A percentile compares a stretch with the other conserved stretches of the same genome.
Conservation (phyloP, 352 stramenopile genomes). For the Phytophthora sp. region DNA sequence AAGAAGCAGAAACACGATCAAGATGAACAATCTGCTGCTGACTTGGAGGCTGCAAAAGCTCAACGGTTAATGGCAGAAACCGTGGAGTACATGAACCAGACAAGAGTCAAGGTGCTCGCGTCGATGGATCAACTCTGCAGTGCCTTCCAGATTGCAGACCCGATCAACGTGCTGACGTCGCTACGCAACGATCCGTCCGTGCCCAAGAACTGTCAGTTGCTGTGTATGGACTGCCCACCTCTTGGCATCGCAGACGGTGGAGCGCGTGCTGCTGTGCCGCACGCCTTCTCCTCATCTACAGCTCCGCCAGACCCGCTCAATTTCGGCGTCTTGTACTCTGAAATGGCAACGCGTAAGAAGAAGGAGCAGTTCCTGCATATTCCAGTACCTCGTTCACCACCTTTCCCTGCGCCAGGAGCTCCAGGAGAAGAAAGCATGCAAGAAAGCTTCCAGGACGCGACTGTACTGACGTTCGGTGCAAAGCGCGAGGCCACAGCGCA, state of each 20-base stretch:
- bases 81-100: constrained; percentile 41
- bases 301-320: constrained; percentile 44
- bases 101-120: constrained; percentile 50
- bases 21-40: constrained; percentile 7
- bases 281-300: constrained; percentile 22
- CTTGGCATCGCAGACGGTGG: constrained; percentile 8
- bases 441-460: constrained; percentile 71
- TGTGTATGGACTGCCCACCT: constrained; percentile 65
- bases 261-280: constrained; percentile 6
- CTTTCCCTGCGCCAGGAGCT: constrained; percentile 18
- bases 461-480: constrained; percentile 57
- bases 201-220: constrained; percentile 44
- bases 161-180: constrained; percentile 32
- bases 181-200: constrained; percentile 37
- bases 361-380: constrained; percentile 55
- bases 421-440: constrained; percentile 21
- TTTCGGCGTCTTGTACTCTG: constrained; percentile 66
- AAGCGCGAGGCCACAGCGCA: constrained; percentile 69
- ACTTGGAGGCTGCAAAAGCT: constrained; percentile 11
- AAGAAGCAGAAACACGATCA: constrained; percentile 38
- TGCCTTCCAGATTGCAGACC: constrained; percentile 48
- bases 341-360: constrained; percentile 33
- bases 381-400: constrained; percentile 53
- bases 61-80: constrained; percentile 23
- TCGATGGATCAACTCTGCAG: constrained; percentile 45